Conservation (phyloP, 2,329 filamentous ascomycete genomes). For the Fusarium subglutinans region DNA sequence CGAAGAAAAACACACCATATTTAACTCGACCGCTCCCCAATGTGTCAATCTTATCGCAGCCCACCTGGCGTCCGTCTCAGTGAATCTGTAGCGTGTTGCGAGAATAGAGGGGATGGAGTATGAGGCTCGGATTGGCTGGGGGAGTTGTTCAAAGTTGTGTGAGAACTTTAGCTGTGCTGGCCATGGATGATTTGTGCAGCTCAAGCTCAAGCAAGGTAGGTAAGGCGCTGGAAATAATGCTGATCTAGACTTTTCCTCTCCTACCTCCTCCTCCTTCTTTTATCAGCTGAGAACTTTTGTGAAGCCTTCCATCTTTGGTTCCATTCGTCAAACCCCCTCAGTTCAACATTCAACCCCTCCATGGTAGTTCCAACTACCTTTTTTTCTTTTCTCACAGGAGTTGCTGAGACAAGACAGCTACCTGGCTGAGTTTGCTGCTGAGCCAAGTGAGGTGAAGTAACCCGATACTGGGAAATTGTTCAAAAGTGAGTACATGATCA, state of each 20-base stretch:
- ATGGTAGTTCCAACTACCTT: constrained; percentile 4
- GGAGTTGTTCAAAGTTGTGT: constrained; percentile 35
- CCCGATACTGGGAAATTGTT: not conserved
- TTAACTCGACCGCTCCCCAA: not conserved
- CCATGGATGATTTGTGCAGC: constrained; percentile 37
- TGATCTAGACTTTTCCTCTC: not conserved
- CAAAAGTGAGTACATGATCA: constrained; percentile 28
- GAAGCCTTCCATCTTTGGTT: constrained; percentile 17
- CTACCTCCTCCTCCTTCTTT: constrained; percentile 24
- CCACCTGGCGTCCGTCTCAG: not conserved
- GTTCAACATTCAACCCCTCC: constrained; percentile 8
- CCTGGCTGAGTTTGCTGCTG: not conserved
- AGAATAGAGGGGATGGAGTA: constrained; percentile 17
- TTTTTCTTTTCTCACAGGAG: not conserved
- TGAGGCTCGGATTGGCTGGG: constrained; percentile 32
- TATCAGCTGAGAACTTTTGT: constrained; percentile 27
- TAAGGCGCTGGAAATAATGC: constrained; percentile 20
- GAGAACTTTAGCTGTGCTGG: constrained; percentile 31
- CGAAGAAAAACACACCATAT: too few relatives aligned
- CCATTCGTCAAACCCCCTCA: constrained; percentile 27
- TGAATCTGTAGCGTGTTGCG: constrained; percentile 21
- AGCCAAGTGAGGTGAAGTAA: not conserved
- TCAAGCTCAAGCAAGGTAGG: constrained; percentile 4
- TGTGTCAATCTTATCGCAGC: not conserved
- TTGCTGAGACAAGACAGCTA: not conserved